phyloP scores from a whole-genome alignment of 371 early-diverging fungal species.

The Actinomortierella wolfii region DNA sequence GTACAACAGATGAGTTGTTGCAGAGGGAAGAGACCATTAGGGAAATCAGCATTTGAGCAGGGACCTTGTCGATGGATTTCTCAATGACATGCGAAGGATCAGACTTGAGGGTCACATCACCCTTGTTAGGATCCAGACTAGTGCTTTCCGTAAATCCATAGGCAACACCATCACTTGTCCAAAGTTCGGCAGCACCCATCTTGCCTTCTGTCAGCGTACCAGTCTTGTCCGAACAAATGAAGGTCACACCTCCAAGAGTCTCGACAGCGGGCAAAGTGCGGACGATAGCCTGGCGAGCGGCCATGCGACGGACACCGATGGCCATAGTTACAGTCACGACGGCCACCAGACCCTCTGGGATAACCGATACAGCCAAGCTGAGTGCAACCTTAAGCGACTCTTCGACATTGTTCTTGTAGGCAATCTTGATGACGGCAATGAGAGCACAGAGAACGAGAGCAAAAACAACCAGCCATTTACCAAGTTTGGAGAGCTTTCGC shows the following conservation, averaged over 20 bases:
- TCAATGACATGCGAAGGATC: conserved; percentile 35
- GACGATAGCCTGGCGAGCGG: conserved; percentile 78
- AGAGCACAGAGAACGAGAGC: conserved; percentile 74
- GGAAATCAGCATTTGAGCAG: conserved; percentile 37
- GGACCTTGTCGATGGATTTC: conserved; percentile 25
- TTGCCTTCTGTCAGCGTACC: conserved; percentile 96
- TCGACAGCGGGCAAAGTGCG: conserved; percentile 91
- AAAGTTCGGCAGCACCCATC: conserved; percentile 77
- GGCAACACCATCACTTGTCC: conserved; percentile 67
- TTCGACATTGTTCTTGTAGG: conserved; percentile 61
- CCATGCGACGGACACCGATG: conserved; percentile 87
- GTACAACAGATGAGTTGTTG: conserved; percentile 65
- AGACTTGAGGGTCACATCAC: conserved; percentile 55
- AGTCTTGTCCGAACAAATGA: conserved; percentile 95
- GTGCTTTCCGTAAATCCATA: conserved; percentile 74
- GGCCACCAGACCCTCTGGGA: conserved; percentile 93
- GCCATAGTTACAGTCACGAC: conserved; percentile 90
- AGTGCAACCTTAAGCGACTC: conserved; percentile 58
- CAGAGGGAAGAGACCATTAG: conserved; percentile 57
- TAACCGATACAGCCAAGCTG: conserved; percentile 79
- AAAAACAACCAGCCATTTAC: conserved; percentile 60
- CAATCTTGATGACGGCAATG: conserved; percentile 83
- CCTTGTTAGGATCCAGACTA: conserved; percentile 67
- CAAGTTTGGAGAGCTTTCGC: conserved; percentile 66
- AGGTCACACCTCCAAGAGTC: conserved; percentile 91